These are phyloP conservation scores for Neoascochyta sp. DNA, from an alignment of 2,329 filamentous ascomycete species.

Conservation along the genomic window DNA sequence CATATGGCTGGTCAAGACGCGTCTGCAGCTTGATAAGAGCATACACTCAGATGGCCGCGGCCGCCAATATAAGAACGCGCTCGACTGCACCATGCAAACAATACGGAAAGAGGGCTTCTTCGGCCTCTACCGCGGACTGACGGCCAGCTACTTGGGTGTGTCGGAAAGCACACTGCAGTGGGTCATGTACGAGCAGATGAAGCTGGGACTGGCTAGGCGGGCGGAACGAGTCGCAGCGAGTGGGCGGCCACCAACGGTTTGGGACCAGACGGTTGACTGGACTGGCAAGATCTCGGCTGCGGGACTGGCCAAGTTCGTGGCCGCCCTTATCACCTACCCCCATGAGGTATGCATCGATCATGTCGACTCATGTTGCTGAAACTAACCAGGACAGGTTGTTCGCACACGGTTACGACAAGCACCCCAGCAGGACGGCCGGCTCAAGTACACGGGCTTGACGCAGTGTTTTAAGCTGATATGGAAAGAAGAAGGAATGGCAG, in stretches of 20 bases:
- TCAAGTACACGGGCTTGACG: constrained; percentile 82
- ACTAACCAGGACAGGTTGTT: no score
- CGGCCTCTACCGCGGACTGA: constrained; percentile 86
- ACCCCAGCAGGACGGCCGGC: constrained; percentile 65
- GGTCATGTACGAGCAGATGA: constrained; percentile 92
- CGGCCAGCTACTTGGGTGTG: constrained; percentile 85
- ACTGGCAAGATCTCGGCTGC: constrained; percentile 75
- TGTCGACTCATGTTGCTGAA: not conserved
- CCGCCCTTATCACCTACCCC: constrained; percentile 81
- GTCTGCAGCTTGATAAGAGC: constrained; percentile 87
- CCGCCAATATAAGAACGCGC: constrained; percentile 79
- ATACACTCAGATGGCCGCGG: constrained; percentile 58
- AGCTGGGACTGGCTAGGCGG: constrained; percentile 64
- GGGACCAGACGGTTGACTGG: constrained; percentile 74
- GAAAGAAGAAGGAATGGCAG: constrained; percentile 81
- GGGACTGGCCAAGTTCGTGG: constrained; percentile 79
- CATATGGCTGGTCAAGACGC: constrained; percentile 94
- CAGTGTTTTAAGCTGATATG: constrained; percentile 87
- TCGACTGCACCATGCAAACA: constrained; percentile 82
- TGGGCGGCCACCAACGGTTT: constrained; percentile 61
- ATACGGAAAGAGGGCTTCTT: constrained; percentile 73
- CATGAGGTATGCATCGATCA: constrained; percentile 78
- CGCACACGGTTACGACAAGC: constrained; percentile 81
- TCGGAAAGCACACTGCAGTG: constrained; percentile 88
- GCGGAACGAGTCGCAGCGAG: constrained; percentile 54